Conservation (phyloP, 1,284 basidiomycete species). For the Agroathelia rolfsii region DNA sequence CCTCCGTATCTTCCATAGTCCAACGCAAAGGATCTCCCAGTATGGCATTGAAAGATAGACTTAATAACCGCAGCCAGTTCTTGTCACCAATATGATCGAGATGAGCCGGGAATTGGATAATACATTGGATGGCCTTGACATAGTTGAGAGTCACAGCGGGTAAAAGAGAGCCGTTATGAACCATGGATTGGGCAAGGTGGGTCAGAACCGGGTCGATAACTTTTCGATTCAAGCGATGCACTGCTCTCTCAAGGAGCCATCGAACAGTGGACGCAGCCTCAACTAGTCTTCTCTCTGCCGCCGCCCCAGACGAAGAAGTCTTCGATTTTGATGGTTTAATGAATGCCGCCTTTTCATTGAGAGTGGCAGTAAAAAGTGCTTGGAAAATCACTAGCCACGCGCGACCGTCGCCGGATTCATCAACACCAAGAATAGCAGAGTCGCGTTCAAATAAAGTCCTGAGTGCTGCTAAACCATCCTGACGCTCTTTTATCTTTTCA, state of each 20-base stretch:
- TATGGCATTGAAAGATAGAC: constrained; percentile 69
- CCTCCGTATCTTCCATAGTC: constrained; percentile 29
- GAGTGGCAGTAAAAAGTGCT: constrained; percentile 58
- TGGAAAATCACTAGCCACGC: constrained; percentile 68
- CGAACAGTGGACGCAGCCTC: constrained; percentile 58
- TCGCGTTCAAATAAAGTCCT: constrained; percentile 52
- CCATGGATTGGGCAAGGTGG: constrained; percentile 60
- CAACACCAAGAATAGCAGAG: constrained; percentile 42
- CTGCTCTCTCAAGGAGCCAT: constrained; percentile 56
- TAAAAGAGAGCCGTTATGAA: constrained; percentile 47
- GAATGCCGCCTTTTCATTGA: constrained; percentile 47
- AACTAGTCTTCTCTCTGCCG: constrained; percentile 46
- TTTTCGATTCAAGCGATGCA: constrained; percentile 42
- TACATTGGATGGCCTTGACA: constrained; percentile 61
- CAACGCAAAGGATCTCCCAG: constrained; percentile 50
- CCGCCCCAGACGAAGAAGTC: constrained; percentile 19
- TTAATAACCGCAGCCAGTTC: constrained; percentile 61
- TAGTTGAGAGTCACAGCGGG: constrained; percentile 70
- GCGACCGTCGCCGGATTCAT: constrained; percentile 34
- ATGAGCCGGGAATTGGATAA: constrained; percentile 64
- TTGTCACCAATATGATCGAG: constrained; percentile 62
- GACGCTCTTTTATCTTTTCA: constrained; percentile 65
- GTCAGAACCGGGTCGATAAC: constrained; percentile 47
- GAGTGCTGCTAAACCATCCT: constrained; percentile 52
- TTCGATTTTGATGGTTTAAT: constrained; percentile 30